Percentiles rank a stretch among this genome's conserved stretches.
These are phyloP conservation scores for Fusarium sp. DNA, from an alignment of 2,329 filamentous ascomycete genomes.

Conservation along the genomic window DNA sequence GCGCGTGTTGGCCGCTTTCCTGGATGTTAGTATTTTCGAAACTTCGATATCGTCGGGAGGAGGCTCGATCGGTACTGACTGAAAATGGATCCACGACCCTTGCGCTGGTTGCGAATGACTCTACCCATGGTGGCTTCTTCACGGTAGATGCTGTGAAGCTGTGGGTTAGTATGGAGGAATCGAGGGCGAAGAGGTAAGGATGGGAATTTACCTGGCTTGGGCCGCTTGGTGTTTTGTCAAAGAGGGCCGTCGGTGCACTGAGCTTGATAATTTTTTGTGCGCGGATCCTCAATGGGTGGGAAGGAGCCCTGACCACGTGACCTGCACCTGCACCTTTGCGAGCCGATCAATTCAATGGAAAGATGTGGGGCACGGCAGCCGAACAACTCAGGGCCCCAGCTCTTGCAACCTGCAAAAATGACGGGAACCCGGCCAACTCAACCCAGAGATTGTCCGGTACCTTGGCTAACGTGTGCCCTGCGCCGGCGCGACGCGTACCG, in stretches of 20 bases:
- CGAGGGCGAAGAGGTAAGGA: conserved; percentile 39
- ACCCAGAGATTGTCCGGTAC: conserved; percentile 20
- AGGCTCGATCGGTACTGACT: conserved; percentile 54
- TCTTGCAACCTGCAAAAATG: conserved; percentile 5
- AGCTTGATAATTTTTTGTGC: conserved; percentile 53
- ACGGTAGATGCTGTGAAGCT: conserved; percentile 47
- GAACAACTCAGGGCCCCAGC: conserved; percentile 6
- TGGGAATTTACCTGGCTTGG: conserved; percentile 51
- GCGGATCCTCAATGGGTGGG: conserved; percentile 40
- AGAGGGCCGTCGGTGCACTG: conserved; percentile 43
- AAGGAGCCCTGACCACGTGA: conserved; percentile 53
- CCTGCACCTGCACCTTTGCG: conserved; percentile 44
- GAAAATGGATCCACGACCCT: conserved; percentile 69
- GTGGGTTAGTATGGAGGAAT: conserved; percentile 43
- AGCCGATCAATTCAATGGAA: not conserved
- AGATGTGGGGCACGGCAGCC: conserved; percentile 12
- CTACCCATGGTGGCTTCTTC: conserved; percentile 61
- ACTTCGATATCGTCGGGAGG: conserved; percentile 35
- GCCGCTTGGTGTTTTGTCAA: conserved; percentile 55
- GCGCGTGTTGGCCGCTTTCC: conserved; percentile 80
- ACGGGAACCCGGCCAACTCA: not conserved
- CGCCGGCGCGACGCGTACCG: conserved; percentile 14
- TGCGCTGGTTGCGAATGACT: conserved; percentile 74
- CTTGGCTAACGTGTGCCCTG: conserved; percentile 1
- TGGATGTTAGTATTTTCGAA: conserved; percentile 45